Evolutionary conservation across 495 filamentous ascomycete genomes (phyloP).

Genomic region (Penicillium paradoxum): DNA sequence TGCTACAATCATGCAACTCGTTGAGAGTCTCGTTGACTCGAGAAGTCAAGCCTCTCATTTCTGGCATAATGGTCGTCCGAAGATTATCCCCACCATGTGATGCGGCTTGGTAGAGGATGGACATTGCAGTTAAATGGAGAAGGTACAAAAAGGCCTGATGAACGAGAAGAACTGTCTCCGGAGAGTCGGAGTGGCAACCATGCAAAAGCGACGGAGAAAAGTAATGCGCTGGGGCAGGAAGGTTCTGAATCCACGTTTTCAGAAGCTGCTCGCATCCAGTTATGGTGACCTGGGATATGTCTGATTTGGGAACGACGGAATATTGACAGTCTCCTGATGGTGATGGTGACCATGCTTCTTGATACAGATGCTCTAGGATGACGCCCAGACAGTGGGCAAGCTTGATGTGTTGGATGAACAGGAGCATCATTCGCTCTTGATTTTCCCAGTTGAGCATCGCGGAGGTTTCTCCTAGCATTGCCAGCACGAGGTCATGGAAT

Average conservation of each 20-base stretch:
- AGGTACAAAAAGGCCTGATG: conserved; percentile 6
- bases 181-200: neutral
- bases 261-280: conserved; percentile 3
- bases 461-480: conserved; percentile 1
- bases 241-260: conserved; percentile 5
- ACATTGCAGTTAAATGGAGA: conserved; percentile 5
- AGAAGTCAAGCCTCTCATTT: neutral
- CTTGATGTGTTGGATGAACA: conserved; percentile 6
- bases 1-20: conserved; percentile 4
- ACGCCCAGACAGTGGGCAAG: conserved; percentile 1
- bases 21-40: conserved; percentile 5
- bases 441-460: conserved; percentile 9
- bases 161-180: neutral
- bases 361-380: neutral
- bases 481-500: conserved; percentile 1
- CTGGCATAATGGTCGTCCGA: neutral
- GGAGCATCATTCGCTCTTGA: conserved; percentile 7
- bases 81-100: neutral
- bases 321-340: conserved; percentile 1
- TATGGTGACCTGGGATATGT: neutral
- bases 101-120: neutral
- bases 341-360: neutral
- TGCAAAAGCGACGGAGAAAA: conserved; percentile 1
- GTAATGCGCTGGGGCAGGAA: conserved; percentile 5
- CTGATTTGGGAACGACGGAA: neutral